Base-by-base conservation (phyloP, 352 stramenopile species). In the Phytophthora constricta region DNA sequence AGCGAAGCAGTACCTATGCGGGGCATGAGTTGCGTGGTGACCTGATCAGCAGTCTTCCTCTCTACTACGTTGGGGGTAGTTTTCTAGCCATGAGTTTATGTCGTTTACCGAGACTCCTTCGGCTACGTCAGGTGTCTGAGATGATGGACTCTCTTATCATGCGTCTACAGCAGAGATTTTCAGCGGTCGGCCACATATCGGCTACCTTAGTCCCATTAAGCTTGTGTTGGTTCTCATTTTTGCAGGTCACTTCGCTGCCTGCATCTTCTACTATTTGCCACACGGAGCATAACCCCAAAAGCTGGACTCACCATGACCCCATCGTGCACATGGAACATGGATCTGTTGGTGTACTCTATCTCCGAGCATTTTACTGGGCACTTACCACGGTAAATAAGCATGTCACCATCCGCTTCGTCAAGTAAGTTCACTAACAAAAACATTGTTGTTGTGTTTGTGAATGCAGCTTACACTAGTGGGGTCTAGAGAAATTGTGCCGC, bases 361-460 rank as follows among this genome's bases (percentile, higher is more conserved):
- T 94, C 10, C 84, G 86, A 8, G 72, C 80, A 4, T 91, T 89
- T 53, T 94, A 94, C 59, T 94, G 86, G 86, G 82, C 86, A 1
- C 57, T 94, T 19, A 91, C 82, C 4, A 92, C 84, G 56, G 80
- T 88, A 72, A n/a, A n/a, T n/a, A n/a, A n/a, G n/a, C n/a, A n/a
- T n/a, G n/a, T n/a, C n/a, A n/a, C n/a, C n/a, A n/a, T n/a, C n/a
- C n/a, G n/a, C n/a, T n/a, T n/a, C 28, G 53, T 62, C 22, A 9
- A 14, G 37, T 13, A n/a, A n/a, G n/a, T n/a, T n/a, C n/a, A n/a
- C n/a, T n/a, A n/a, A n/a, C n/a, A n/a, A n/a, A n/a, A n/a, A n/a
- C n/a, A n/a, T n/a, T n/a, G n/a, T n/a, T n/a, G n/a, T n/a, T n/a
- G n/a, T n/a, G n/a, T n/a, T n/a, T n/a, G n/a, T n/a, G n/a, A n/a